Base-by-base conservation (phyloP, 805 yeast genomes). In the Ogataea populi-albae region DNA sequence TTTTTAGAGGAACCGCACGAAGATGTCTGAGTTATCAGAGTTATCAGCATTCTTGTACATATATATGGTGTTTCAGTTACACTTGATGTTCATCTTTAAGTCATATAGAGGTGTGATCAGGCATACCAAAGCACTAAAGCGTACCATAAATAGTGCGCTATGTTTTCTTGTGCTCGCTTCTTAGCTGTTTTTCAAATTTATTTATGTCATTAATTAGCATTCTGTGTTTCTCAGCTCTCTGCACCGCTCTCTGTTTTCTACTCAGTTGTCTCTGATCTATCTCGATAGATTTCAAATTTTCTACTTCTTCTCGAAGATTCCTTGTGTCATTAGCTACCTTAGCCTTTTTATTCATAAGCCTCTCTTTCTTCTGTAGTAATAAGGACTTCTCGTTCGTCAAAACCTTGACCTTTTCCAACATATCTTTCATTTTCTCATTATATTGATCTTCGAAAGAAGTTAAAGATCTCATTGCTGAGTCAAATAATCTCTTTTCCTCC, bases 401-500 rank as follows among this genome's bases (percentile, higher is more conserved):
- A 7, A 47, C 40, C 4, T 48, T 43, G 2, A 65, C 43, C 12
- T 45, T 42, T 3, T 40, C 36, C 26, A 49, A 44, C 23, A 53
- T 46, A 6, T 40, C 38, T n/a, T 42, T 42, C 17, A 64, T 36
- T 23, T 49, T 52, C 5, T 46, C 43, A 8, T 54, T 46, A 33
- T 56, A 52, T 4, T 54, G 57, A 24, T 46, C 52, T 30, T 64
- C 61, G 28, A 57, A 53, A 9, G 61, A 46, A 8, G 53, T 57
- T 18, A 60, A 53, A 6, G 49, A 46, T 33, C 71, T 55, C 19
- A 54, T 27, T 16, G 54, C 56, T 9, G 61, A 52, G 27, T 69
- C 73, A 46, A 51, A 69, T 10, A 50, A 52, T 26, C 69, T 51
- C 37, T 64, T 66, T 35, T 59, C 63, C 30, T 62, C 65, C 21